Evolutionary conservation across 2,329 filamentous ascomycete species (phyloP).

Genomic region (Chrysoporthe cubensis): DNA sequence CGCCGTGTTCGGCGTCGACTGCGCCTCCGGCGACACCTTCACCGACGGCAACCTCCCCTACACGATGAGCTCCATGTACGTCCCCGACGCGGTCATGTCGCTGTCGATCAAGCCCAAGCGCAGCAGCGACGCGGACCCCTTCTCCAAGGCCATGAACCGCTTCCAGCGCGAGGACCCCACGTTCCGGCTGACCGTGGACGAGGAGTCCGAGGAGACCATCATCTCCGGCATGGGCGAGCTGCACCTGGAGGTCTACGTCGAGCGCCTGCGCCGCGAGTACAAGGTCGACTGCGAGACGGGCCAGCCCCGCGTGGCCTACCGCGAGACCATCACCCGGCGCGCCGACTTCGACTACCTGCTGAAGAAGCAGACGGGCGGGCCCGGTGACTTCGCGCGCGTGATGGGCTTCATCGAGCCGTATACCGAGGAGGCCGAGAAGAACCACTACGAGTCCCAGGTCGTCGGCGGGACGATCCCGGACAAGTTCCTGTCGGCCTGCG

Average conservation of each 20-base stretch:
- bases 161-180: conserved; percentile 99
- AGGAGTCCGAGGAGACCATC: conserved; percentile 93
- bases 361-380: conserved; percentile 93
- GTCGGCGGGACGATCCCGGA: conserved; percentile 90
- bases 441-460: conserved; percentile 86
- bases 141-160: conserved; percentile 97
- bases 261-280: conserved; percentile 96
- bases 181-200: conserved; percentile 91
- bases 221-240: conserved; percentile 98
- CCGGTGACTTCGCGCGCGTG: conserved; percentile 93
- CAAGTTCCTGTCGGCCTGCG: conserved; percentile 92
- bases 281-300: conserved; percentile 95
- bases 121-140: conserved; percentile 88
- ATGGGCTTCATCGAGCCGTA: conserved; percentile 90
- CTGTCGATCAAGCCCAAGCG: conserved; percentile 96
- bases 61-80: conserved; percentile 97
- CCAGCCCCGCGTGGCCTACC: conserved; percentile 94
- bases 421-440: conserved; percentile 66
- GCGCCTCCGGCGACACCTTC: conserved; percentile 96
- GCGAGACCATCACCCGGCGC: conserved; percentile 83
- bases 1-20: conserved; percentile 97
- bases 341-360: conserved; percentile 91
- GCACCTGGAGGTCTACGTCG: conserved; percentile 95
- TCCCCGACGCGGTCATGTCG: conserved; percentile 97
- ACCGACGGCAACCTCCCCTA: conserved; percentile 92